Conservation (phyloP, 345 rosid genomes). For the Eucalyptus curtisii region DNA sequence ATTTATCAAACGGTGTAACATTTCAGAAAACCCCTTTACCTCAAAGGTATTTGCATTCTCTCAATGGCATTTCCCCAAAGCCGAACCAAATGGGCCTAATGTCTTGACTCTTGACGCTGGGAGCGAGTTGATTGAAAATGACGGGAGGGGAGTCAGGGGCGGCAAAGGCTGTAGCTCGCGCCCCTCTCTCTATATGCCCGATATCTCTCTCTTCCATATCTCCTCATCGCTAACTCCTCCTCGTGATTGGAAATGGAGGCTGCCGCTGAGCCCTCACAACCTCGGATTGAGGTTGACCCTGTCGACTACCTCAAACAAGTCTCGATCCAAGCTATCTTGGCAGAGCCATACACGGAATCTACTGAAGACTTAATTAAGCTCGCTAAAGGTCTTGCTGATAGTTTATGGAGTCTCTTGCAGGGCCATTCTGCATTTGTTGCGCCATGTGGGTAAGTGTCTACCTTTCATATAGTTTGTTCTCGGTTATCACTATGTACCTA, state of each 20-base stretch:
- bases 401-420: constrained; percentile 42
- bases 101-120: too few species aligned
- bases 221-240: too few species aligned
- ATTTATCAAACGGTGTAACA: too few species aligned
- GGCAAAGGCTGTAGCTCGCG: neutral
- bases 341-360: constrained; percentile 29
- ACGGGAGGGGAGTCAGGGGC: neutral
- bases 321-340: neutral
- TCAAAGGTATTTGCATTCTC: too few species aligned
- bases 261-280: too few species aligned
- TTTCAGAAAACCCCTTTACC: too few species aligned
- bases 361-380: constrained; percentile 54
- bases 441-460: constrained; percentile 57
- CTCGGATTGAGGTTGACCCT: too few species aligned
- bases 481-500: neutral
- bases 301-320: too few species aligned
- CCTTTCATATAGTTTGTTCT: neutral
- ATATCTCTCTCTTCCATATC: too few species aligned
- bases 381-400: constrained; percentile 53
- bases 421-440: constrained; percentile 58
- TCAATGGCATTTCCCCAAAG: too few species aligned
- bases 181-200: neutral
- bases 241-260: too few species aligned
- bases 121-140: neutral
- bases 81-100: too few species aligned